Percentiles rank a stretch among this genome's conserved stretches.
Evolutionary conservation across 2,329 filamentous ascomycete genomes (phyloP).

Genomic region (Penicillium palitans): DNA sequence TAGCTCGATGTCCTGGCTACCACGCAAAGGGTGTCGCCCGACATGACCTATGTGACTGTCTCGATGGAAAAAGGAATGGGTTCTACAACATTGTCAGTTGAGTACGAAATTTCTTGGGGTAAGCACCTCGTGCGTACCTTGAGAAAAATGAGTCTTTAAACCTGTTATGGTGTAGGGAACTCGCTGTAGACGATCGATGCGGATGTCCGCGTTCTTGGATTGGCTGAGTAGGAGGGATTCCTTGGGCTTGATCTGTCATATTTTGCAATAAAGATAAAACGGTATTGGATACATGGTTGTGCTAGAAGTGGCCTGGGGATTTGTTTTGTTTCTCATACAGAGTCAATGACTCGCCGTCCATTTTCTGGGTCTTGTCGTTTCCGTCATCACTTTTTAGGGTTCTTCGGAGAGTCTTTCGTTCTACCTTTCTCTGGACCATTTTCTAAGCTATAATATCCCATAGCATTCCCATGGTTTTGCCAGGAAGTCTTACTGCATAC

Average conservation of each 20-base stretch:
- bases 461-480: not conserved
- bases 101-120: too few species aligned
- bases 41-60: constrained; percentile 30
- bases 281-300: too few species aligned
- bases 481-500: too few species aligned
- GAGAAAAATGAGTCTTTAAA: constrained; percentile 28
- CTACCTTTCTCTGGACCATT: not conserved
- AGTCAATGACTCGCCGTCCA: constrained; percentile 14
- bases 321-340: not conserved
- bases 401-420: not conserved
- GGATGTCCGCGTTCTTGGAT: not conserved
- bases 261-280: not conserved
- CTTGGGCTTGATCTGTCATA: not conserved
- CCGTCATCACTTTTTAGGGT: not conserved
- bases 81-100: constrained; percentile 9
- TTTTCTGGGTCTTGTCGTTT: not conserved
- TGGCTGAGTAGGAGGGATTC: constrained; percentile 2
- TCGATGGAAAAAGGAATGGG: constrained; percentile 26
- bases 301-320: not conserved
- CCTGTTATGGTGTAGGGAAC: constrained; percentile 27
- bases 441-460: not conserved
- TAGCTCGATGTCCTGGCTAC: constrained; percentile 28
- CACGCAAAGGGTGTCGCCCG: constrained; percentile 23
- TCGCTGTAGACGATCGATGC: constrained; percentile 19
- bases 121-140: constrained; percentile 9